A percentile compares a stretch with the other conserved stretches of the same genome.
phyloP scores from a whole-genome alignment of 2,329 filamentous ascomycete genomes.

The Xylaria sp. region DNA sequence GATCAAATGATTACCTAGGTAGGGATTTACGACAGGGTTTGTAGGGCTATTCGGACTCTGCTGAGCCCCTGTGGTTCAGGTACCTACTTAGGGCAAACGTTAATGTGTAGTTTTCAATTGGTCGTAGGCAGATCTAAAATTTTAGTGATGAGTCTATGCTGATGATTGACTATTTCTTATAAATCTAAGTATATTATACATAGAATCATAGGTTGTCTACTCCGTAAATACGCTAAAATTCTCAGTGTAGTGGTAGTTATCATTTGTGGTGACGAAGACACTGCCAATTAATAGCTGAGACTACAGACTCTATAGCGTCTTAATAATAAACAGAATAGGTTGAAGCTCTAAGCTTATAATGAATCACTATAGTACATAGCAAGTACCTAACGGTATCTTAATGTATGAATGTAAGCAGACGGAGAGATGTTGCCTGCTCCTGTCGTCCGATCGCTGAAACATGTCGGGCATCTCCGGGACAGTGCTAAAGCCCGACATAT shows the following conservation, averaged over 20 bases:
- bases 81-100: background rate
- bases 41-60: constrained; percentile 15
- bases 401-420: background rate
- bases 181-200: background rate
- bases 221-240: background rate
- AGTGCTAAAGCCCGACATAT: background rate
- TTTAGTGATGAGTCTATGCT: background rate
- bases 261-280: background rate
- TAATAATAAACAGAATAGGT: background rate
- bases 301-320: background rate
- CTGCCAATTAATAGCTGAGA: background rate
- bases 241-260: background rate
- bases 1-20: constrained; percentile 19
- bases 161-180: background rate
- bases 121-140: no score
- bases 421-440: background rate
- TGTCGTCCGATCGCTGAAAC: background rate
- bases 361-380: background rate
- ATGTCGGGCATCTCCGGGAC: constrained; percentile 22
- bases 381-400: background rate
- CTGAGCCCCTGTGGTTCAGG: background rate
- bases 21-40: constrained; percentile 18
- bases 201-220: background rate
- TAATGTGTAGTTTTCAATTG: no score
- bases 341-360: background rate